phyloP scores from a whole-genome alignment of 805 yeast genomes.

The Metschnikowia picachoensis region DNA sequence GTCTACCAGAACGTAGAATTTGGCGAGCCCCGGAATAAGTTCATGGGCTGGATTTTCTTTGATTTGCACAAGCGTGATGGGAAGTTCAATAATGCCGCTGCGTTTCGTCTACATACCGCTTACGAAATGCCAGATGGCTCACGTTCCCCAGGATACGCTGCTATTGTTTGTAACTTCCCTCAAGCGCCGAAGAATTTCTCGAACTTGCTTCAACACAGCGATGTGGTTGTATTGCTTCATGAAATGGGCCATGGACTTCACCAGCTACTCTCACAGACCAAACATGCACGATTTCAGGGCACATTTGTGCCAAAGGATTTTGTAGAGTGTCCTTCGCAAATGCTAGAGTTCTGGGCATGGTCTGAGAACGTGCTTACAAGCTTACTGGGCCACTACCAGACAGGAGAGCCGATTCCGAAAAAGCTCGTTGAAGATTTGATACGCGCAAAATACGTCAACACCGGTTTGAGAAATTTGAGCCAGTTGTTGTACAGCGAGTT shows the following conservation, averaged over 20 bases:
- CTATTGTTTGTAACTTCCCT: conserved; percentile 80
- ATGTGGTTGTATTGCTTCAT: conserved; percentile 81
- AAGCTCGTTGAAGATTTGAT: conserved; percentile 11
- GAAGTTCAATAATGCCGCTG: conserved; percentile 85
- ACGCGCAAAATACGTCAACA: conserved; percentile 48
- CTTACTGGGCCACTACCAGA: conserved; percentile 63
- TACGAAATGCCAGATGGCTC: conserved; percentile 45
- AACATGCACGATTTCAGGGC: conserved; percentile 66
- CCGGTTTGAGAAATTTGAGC: conserved; percentile 64
- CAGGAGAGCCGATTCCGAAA: conserved; percentile 55
- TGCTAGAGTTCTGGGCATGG: conserved; percentile 89
- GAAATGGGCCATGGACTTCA: conserved; percentile 90
- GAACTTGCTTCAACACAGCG: conserved; percentile 68
- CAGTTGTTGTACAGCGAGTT: conserved; percentile 77
- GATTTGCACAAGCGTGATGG: conserved; percentile 84
- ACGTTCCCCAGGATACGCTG: conserved; percentile 61
- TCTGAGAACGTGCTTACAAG: conserved; percentile 51
- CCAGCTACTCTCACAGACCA: conserved; percentile 63
- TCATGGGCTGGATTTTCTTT: conserved; percentile 74
- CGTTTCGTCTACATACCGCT: conserved; percentile 69
- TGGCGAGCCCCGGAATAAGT: conserved; percentile 38
- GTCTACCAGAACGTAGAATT: conserved; percentile 57
- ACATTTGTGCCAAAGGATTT: conserved; percentile 78
- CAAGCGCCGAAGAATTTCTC: conserved; percentile 67
- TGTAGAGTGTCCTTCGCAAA: conserved; percentile 88